Conservation (phyloP, 108 stramenopile genomes). For the Nannochloropsis salina region DNA sequence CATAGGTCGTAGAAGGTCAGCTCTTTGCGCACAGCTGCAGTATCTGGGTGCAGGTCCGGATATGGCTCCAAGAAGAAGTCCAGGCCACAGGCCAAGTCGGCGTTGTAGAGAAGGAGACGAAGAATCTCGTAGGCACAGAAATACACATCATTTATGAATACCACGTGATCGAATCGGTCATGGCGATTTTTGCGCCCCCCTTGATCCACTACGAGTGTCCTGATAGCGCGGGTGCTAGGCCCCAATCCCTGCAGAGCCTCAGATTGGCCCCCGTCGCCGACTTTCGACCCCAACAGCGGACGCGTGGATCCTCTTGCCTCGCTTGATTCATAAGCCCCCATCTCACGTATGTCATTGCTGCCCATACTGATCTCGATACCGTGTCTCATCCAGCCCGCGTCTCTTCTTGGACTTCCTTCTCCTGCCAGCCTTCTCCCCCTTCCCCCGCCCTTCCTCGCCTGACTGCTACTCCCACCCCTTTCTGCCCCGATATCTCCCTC, state of each 20-base stretch:
- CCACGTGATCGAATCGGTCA: background rate
- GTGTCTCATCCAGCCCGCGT: background rate
- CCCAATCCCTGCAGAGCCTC: too few species aligned
- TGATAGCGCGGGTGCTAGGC: too few species aligned
- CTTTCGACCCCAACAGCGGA: too few species aligned
- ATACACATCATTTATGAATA: background rate
- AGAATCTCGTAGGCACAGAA: background rate
- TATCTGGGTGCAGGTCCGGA: background rate
- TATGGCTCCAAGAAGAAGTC: background rate
- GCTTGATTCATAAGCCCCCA: too few species aligned
- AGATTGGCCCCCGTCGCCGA: too few species aligned
- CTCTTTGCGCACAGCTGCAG: background rate
- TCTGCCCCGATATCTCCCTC: background rate
- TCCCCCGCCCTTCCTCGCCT: background rate
- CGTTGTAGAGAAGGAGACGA: conserved; percentile 15
- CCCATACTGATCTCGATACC: background rate
- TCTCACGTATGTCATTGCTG: background rate
- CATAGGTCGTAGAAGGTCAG: background rate
- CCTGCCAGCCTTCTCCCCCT: background rate
- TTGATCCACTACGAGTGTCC: too few species aligned
- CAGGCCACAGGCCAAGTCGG: conserved; percentile 14
- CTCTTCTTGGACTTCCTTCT: background rate
- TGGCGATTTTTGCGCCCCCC: background rate
- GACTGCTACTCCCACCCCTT: background rate
- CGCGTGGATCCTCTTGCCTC: too few species aligned